Percentiles rank a stretch among this genome's conserved stretches.
These are phyloP conservation scores for Kodamaea lidongshanica DNA, from an alignment of 805 yeast genomes.

Conservation along the genomic window DNA sequence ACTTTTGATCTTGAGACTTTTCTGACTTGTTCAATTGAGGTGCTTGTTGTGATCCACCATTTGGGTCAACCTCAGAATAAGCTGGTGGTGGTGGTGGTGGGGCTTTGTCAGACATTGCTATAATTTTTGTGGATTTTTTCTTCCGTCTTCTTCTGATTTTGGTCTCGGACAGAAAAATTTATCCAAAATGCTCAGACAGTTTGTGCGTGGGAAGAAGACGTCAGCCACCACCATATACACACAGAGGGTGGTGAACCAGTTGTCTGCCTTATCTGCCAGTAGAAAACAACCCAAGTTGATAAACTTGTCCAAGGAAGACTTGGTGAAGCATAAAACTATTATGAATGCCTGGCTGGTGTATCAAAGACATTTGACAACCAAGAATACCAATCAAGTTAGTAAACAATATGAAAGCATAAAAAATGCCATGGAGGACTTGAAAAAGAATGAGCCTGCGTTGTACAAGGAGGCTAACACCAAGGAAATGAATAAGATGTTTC, in stretches of 20 bases:
- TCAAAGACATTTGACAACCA: slow-evolving; percentile 46
- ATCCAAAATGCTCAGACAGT: slow-evolving; percentile 10
- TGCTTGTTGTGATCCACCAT: not conserved
- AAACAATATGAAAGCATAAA: slow-evolving; percentile 61
- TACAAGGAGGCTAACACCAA: slow-evolving; percentile 56
- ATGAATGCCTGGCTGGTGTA: slow-evolving; percentile 73
- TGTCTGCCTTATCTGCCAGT: slow-evolving; percentile 79
- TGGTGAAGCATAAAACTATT: slow-evolving; percentile 76
- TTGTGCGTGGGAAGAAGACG: slow-evolving; percentile 28
- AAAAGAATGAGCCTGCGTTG: slow-evolving; percentile 45
- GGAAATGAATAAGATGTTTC: slow-evolving; percentile 59
- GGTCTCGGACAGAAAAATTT: slow-evolving; percentile 4
- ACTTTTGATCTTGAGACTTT: not conserved
- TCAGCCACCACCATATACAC: slow-evolving; percentile 29
- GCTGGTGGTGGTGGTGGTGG: slow-evolving; percentile 8
- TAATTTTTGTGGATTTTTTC: too few species aligned
- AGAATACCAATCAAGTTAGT: slow-evolving; percentile 36
- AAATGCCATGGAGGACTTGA: slow-evolving; percentile 69
- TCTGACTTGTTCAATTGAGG: too few species aligned
- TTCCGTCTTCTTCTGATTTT: too few species aligned
- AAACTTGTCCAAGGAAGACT: slow-evolving; percentile 72
- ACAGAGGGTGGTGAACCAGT: slow-evolving; percentile 45
- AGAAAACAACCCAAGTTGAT: slow-evolving; percentile 83
- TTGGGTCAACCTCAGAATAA: slow-evolving; percentile 2
- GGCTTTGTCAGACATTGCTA: too few species aligned